Evolutionary conservation across 2,329 filamentous ascomycete genomes (phyloP).

Genomic region (Diaporthe eres): DNA sequence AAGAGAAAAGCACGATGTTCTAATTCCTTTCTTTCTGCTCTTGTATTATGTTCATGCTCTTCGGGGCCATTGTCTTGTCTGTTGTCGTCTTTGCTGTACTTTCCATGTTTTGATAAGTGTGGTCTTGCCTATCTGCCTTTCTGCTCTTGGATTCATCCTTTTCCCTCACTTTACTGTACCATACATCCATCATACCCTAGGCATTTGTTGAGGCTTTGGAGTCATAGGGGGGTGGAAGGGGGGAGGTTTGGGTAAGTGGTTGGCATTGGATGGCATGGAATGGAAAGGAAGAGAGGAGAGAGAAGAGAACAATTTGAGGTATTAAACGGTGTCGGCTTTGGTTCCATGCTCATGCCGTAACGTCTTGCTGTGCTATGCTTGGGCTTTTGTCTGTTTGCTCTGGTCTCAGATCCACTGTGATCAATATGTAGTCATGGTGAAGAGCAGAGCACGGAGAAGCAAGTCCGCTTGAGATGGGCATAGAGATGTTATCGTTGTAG

Average conservation of each 20-base stretch:
- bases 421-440: not conserved
- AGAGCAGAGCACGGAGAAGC: not conserved
- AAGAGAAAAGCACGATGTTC: conserved; percentile 28
- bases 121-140: conserved; percentile 9
- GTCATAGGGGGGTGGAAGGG: not conserved
- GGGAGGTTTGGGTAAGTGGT: not conserved
- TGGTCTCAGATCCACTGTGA: not conserved
- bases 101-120: not conserved
- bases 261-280: not conserved
- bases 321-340: not conserved
- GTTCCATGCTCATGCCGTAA: not conserved
- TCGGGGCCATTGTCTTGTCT: not conserved
- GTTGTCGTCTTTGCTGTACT: not conserved
- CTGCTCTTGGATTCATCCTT: not conserved
- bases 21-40: conserved; percentile 8
- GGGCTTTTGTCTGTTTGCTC: not conserved
- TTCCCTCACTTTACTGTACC: not conserved
- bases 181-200: conserved; percentile 18
- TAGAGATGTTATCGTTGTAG: not conserved
- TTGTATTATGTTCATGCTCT: not conserved
- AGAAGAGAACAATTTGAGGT: not conserved
- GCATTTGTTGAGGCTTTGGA: conserved; percentile 1
- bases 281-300: not conserved
- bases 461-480: not conserved
- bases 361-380: not conserved